Conservation (phyloP, 2,329 filamentous ascomycete species). For the Phyllosticta citribraziliensis region DNA sequence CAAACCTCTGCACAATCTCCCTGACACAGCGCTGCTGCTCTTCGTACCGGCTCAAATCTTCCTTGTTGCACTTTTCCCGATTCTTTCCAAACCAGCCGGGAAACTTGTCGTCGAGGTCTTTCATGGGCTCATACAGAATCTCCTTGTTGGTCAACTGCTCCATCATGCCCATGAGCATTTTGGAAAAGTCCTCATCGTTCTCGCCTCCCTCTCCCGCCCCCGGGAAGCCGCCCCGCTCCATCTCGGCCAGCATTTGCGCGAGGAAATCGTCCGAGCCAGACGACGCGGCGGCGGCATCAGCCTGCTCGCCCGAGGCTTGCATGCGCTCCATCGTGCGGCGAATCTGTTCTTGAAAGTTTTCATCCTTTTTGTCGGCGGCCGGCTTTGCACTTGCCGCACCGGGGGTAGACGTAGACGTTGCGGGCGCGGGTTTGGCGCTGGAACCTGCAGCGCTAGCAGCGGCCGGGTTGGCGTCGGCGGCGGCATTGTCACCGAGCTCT, state of each 20-base stretch:
- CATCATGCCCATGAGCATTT: slow-evolving; percentile 97
- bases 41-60: slow-evolving; percentile 71
- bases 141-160: slow-evolving; percentile 97
- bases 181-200: slow-evolving; percentile 77
- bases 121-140: slow-evolving; percentile 97
- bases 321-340: slow-evolving; percentile 91
- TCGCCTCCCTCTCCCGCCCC: slow-evolving; percentile 43
- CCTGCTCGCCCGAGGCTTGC: slow-evolving; percentile 78
- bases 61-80: slow-evolving; percentile 49
- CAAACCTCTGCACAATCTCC: slow-evolving; percentile 85
- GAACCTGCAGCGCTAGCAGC: slow-evolving; percentile 13
- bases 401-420: slow-evolving; percentile 14
- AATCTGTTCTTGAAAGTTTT: slow-evolving; percentile 85
- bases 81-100: slow-evolving; percentile 82
- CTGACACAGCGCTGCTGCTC: slow-evolving; percentile 69
- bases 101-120: slow-evolving; percentile 88
- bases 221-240: slow-evolving; percentile 54
- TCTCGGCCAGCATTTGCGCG: slow-evolving; percentile 83
- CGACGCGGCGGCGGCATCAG: slow-evolving; percentile 64
- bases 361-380: slow-evolving; percentile 39
- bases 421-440: background rate
- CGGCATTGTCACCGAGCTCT: slow-evolving; percentile 46
- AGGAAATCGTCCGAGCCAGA: slow-evolving; percentile 64
- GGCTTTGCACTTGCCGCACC: background rate
- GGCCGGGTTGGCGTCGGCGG: slow-evolving; percentile 18